Base-by-base conservation (phyloP, 257 asterid genomes). In the Solanum paucissectum region DNA sequence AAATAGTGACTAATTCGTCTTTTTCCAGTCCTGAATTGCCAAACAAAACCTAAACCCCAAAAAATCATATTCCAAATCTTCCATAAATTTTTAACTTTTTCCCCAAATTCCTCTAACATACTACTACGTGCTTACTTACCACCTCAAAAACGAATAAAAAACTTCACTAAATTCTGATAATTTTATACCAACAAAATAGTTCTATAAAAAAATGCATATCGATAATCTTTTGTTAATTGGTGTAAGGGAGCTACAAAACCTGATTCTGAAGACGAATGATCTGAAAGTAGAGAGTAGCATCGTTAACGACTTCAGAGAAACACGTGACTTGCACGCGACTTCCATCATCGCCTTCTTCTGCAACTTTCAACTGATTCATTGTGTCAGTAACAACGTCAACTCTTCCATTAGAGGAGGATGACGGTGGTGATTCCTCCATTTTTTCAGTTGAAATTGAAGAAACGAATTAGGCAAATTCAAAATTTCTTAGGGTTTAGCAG, bases 251-350 rank as follows among this genome's bases (percentile, higher is more conserved):
- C 9, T 10, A 16, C 12, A 25, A n/a, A 14, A 92, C 99, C 98
- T 97, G 99, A 87, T 93, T 94, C 68, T 87, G 98, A 87, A 97
- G 95, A 32, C 96, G 98, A 77, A 97, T 91, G 86, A 97, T 95
- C 89, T 95, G 98, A 90, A 94, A 94, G 90, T 96, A 94, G 88
- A 95, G 94, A 76, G 91, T 74, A 21, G 87, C 93, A 72, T 92
- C 94, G 42, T 97, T 97, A 4, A 94, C 92, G 62, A 92, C 79
- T 72, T 97, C 93, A 29, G 99, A 93, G 87, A 95, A 95, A 90
- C 93, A 92, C 25, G 96, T 93, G 93, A 97, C 85, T 85, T 97
- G 92, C 69, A 93, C 87, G 49, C 90, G 90, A 84, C 88, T 88
- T 37, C 40, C 93, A 36, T 81, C 87, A 14, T 79, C 71, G 46